Conservation (phyloP, 1,284 basidiomycete species). For the Trametes hirsuta region DNA sequence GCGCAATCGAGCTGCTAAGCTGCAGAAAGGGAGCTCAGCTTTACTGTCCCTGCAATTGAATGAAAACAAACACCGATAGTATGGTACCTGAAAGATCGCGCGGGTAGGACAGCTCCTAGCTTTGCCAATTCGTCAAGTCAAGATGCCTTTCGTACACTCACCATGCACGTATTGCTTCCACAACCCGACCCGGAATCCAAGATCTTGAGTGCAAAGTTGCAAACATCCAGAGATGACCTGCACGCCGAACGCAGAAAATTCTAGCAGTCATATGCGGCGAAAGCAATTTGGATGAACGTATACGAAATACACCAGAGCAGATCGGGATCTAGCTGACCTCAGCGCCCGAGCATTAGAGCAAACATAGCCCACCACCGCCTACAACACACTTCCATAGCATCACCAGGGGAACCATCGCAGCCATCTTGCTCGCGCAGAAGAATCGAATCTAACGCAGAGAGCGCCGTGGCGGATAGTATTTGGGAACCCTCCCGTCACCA, state of each 20-base stretch:
- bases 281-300: conserved; percentile 8
- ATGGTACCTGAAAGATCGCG: too few species aligned
- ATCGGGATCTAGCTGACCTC: conserved; percentile 20
- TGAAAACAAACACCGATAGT: too few species aligned
- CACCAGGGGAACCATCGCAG: conserved; percentile 7
- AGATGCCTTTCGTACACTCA: too few species aligned
- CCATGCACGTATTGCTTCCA: too few species aligned
- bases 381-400: not conserved
- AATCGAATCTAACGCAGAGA: not conserved
- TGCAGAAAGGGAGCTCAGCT: too few species aligned
- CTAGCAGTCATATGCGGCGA: not conserved
- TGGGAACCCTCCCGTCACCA: conserved; percentile 30
- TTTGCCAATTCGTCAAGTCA: too few species aligned
- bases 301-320: conserved; percentile 19
- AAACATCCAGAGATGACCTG: not conserved
- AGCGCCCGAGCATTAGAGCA: conserved; percentile 11
- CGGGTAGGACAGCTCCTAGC: too few species aligned
- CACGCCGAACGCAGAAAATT: not conserved
- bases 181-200: too few species aligned
- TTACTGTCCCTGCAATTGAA: too few species aligned
- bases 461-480: conserved; percentile 1
- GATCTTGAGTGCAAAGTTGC: not conserved
- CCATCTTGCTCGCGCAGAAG: not conserved
- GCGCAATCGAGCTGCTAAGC: too few species aligned
- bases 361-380: conserved; percentile 1